Evolutionary conservation across 73 alveolate species (phyloP), one percentile per base, ranked within the genome.

Genomic region (Urostyla sp.): DNA sequence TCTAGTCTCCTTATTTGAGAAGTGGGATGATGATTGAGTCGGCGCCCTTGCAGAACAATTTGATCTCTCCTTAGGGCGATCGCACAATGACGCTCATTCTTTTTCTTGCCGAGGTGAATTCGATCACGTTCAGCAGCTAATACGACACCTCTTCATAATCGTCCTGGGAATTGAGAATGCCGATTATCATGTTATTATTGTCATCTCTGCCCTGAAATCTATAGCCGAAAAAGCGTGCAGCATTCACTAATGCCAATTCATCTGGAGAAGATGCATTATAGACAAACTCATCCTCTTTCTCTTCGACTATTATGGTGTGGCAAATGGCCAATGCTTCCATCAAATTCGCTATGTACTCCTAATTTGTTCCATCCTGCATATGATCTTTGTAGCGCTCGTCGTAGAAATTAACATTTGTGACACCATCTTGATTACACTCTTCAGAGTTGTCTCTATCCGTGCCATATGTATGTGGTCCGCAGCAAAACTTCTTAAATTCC

Each of bases 41-140:
- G 23, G 99, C 98, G 0, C 99, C 99, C 76, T 96, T 96, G 43
- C 96, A 85, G 89, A 88, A 79, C 32, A 96, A 91, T 75, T 84
- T 87, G 66, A 94, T 91, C 44, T 85, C 77, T 59, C 85, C 90
- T 31, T 89, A 90, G 16, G 93, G 88, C 23, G 36, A 45, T 67
- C 79, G 50, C 27, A 95, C 89, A 27, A 97, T 90, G 0, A 97
- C 96, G 45, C 98, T 91, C 98, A 94, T 97, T 87, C 99, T 89
- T 67, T 97, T 97, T 44, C 99, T 86, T 46, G 96, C 96, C 23
- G 97, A 82, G 49, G 96, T 91, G 84, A 97, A 97, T 38, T 94
- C 98, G 35, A 97, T 89, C 1, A 93, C 89, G 72, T 92, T 93
- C 66, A 97, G 54, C 0, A 94, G 90, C 78, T 97, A 80, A 80